A percentile compares a stretch with the other conserved stretches of the same genome.
Evolutionary conservation across 345 rosid species (phyloP).

Genomic region (Corymbia maculata): DNA sequence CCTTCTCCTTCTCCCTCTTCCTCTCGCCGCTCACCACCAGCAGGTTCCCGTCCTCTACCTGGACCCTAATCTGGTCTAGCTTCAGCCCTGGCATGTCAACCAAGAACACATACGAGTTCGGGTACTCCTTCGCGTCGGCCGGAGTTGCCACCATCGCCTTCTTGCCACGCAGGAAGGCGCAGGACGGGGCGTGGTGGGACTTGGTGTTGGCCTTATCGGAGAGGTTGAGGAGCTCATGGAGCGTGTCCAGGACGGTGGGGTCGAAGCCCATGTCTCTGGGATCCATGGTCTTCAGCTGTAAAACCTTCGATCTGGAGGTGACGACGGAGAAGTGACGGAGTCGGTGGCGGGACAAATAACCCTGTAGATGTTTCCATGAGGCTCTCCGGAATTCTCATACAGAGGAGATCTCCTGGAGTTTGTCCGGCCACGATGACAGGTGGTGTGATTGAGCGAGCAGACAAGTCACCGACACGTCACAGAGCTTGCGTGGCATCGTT

Average conservation of each 20-base stretch:
- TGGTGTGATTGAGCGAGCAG: too few relatives aligned
- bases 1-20: slow-evolving; percentile 5
- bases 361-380: neutral
- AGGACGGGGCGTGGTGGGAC: slow-evolving; percentile 2
- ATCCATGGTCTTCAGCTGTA: neutral
- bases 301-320: neutral
- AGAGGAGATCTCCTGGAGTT: too few relatives aligned
- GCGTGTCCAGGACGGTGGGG: neutral
- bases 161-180: slow-evolving; percentile 4
- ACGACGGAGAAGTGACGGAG: neutral
- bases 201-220: neutral
- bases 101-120: slow-evolving; percentile 3
- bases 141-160: slow-evolving; percentile 7
- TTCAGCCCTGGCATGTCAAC: slow-evolving; percentile 15
- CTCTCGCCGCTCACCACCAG: slow-evolving; percentile 5
- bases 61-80: slow-evolving; percentile 6
- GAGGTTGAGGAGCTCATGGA: slow-evolving; percentile 6
- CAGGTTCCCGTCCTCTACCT: slow-evolving; percentile 10
- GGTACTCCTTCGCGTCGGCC: slow-evolving; percentile 11
- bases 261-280: neutral
- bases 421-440: too few relatives aligned
- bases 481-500: too few relatives aligned
- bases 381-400: neutral
- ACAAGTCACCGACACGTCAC: too few relatives aligned
- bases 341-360: neutral